phyloP scores from a whole-genome alignment of 2,329 filamentous ascomycete species.

The Aspergillus fumigatiaffinis region DNA sequence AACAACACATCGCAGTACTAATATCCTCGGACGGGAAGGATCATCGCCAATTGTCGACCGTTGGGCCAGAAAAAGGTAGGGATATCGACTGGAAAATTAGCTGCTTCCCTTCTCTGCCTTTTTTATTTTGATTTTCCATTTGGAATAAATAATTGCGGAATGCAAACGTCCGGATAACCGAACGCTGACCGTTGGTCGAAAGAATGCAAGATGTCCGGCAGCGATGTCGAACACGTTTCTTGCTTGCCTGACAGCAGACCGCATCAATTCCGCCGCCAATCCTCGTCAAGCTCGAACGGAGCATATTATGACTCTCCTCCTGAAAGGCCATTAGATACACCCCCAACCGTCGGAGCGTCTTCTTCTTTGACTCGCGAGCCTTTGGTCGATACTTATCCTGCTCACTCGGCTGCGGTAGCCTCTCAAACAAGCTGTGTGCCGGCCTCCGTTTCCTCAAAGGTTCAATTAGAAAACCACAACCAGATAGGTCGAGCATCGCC shows the following conservation, averaged over 20 bases:
- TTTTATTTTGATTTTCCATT: neutral
- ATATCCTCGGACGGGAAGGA: constrained; percentile 25
- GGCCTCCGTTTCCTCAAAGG: constrained; percentile 3
- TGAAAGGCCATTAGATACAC: constrained; percentile 22
- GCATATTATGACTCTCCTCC: constrained; percentile 21
- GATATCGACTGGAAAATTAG: neutral
- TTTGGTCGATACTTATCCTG: constrained; percentile 10
- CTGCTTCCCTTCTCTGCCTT: neutral
- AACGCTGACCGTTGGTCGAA: constrained; percentile 25
- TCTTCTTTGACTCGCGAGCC: constrained; percentile 14
- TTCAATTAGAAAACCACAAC: constrained; percentile 19
- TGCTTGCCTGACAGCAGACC: constrained; percentile 28
- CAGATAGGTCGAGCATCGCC: constrained; percentile 26
- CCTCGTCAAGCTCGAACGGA: constrained; percentile 22
- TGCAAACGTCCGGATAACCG: constrained; percentile 1
- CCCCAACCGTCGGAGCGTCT: constrained; percentile 23
- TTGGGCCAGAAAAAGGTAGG: constrained; percentile 6
- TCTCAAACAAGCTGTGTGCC: neutral
- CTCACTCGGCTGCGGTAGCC: neutral
- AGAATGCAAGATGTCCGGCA: constrained; percentile 43
- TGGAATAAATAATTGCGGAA: neutral
- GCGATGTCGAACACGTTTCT: constrained; percentile 39
- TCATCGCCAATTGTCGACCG: constrained; percentile 25
- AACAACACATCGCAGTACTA: constrained; percentile 36
- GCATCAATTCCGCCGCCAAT: constrained; percentile 30